These are phyloP conservation scores for Termitomyces sp. DNA, from an alignment of 768 basidiomycete genomes.

Conservation along the genomic window DNA sequence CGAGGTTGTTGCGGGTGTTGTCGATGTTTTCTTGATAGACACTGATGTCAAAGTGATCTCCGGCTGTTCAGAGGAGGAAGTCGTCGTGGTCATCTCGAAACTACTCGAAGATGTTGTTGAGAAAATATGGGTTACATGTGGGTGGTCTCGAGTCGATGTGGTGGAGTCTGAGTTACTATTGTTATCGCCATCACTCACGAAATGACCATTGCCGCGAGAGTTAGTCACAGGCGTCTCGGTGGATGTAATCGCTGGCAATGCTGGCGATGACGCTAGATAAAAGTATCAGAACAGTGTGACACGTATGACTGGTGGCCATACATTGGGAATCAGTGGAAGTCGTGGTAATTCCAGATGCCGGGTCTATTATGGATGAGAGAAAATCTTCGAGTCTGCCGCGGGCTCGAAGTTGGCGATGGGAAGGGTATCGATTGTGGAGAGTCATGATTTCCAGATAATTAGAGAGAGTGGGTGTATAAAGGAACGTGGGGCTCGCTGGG, in stretches of 20 bases:
- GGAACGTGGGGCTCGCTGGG: conserved; percentile 12
- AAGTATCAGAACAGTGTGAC: background rate
- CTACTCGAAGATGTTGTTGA: too few species aligned
- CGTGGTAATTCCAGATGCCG: too few species aligned
- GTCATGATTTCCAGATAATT: conserved; percentile 17
- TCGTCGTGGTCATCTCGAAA: background rate
- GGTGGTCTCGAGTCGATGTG: too few species aligned
- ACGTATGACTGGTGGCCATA: background rate
- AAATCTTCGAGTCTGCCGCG: background rate
- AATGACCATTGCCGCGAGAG: too few species aligned
- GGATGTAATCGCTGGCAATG: background rate
- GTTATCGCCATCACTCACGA: background rate
- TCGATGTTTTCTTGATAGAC: background rate
- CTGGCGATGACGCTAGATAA: background rate
- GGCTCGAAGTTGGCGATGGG: conserved; percentile 21
- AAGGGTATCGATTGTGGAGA: conserved; percentile 20
- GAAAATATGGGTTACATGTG: too few species aligned
- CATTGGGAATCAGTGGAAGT: background rate
- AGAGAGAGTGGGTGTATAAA: conserved; percentile 11
- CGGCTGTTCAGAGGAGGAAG: background rate
- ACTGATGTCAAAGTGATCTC: background rate
- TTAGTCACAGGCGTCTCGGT: too few species aligned
- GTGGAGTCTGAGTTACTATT: too few species aligned
- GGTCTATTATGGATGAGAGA: too few species aligned
- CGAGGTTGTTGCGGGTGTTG: background rate